A percentile compares a stretch with the other conserved stretches of the same genome.
phyloP scores from a whole-genome alignment of 768 basidiomycete species.

The Lentinula guzmanii region DNA sequence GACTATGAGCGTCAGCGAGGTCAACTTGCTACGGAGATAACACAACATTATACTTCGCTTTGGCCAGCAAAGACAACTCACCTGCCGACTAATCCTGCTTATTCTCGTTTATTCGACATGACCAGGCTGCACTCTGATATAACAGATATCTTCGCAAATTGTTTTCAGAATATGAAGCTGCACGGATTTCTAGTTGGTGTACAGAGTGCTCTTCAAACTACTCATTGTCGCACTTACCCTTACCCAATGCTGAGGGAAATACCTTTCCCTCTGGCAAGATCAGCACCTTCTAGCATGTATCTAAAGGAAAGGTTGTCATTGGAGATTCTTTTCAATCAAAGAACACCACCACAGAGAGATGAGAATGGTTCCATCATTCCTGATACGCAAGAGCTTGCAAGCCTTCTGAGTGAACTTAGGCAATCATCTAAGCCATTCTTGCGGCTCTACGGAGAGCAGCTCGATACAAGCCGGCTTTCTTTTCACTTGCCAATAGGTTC shows the following conservation, averaged over 20 bases:
- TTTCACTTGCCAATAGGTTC: background rate
- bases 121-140: background rate
- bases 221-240: background rate
- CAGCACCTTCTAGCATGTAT: background rate
- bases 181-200: background rate
- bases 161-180: background rate
- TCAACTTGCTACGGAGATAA: background rate
- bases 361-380: background rate
- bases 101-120: background rate
- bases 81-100: background rate
- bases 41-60: background rate
- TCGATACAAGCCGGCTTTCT: conserved; percentile 8
- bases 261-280: background rate
- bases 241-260: background rate
- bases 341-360: background rate
- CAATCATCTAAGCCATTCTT: conserved; percentile 8
- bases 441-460: conserved; percentile 9
- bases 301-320: background rate
- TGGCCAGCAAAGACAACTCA: background rate
- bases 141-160: background rate
- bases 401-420: background rate
- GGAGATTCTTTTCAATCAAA: background rate
- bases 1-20: background rate
- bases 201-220: background rate
- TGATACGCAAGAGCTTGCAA: background rate